A percentile compares a stretch with the other conserved stretches of the same genome.
Conservation (phyloP, 176 grass and related monocot species). For the Phragmites australis region DNA sequence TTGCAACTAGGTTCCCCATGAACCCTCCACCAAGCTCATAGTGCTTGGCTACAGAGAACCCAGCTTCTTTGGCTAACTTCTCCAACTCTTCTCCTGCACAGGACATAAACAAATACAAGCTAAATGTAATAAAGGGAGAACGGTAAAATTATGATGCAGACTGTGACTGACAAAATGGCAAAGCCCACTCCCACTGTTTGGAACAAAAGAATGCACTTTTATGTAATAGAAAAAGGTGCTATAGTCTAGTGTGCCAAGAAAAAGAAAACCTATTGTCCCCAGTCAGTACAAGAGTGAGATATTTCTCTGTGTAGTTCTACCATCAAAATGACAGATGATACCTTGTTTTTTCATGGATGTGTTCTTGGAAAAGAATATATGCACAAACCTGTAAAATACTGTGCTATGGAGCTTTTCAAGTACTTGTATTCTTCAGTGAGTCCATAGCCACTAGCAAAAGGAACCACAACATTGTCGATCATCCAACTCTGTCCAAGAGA, state of each 20-base stretch:
- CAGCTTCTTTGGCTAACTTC: slow-evolving; percentile 67
- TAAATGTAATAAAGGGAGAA: background rate
- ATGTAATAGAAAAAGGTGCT: background rate
- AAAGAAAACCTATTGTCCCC: background rate
- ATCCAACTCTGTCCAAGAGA: slow-evolving; percentile 65
- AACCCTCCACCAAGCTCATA: slow-evolving; percentile 84
- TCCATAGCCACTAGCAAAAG: slow-evolving; percentile 67
- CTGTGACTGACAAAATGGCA: background rate
- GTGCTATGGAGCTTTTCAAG: slow-evolving; percentile 74
- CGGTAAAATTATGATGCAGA: background rate
- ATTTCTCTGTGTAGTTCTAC: background rate
- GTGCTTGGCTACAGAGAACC: slow-evolving; percentile 69
- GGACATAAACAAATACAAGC: background rate
- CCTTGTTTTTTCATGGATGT: background rate
- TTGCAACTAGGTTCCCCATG: slow-evolving; percentile 78
- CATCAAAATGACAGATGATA: background rate
- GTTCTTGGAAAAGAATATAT: slow-evolving; percentile 7
- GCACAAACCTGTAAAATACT: slow-evolving; percentile 76
- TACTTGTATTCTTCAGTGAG: slow-evolving; percentile 79
- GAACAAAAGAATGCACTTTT: background rate
- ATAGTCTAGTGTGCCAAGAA: background rate
- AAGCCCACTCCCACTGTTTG: background rate
- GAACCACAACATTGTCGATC: slow-evolving; percentile 90
- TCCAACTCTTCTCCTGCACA: slow-evolving; percentile 73
- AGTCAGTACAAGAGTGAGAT: slow-evolving; percentile 1